Base-by-base conservation (phyloP, 2,329 filamentous ascomycete species). In the Didymella segeticola region DNA sequence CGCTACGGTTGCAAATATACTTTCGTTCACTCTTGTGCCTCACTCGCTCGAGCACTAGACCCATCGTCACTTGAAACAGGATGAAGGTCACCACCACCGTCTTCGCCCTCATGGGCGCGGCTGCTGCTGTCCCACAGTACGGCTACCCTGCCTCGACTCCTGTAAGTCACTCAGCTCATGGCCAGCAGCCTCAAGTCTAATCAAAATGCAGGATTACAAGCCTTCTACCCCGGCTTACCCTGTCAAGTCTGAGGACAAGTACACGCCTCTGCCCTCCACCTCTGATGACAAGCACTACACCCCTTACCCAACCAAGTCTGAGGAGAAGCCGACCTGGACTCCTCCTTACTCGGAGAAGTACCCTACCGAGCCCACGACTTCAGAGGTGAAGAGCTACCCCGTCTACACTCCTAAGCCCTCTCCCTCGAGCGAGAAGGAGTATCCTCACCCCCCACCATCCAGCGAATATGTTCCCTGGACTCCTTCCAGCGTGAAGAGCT, bases 1-100 rank as follows among this genome's bases (percentile, higher is more conserved):
- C 71, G 70, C 67, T 74, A 74, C 67, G 71, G 71, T 72, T 72
- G 60, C 66, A 62, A 56, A 71, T 57, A 63, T 42, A 57, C 63
- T 58, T 61, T 68, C 65, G 61, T 62, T 70, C 65, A 62, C 63
- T 55, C 56, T 33, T 46, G 52, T 57, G 57, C 55, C 57, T 61
- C 30, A 53, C 54, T 60, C 56, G 48, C 56, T 62, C 37, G 36
- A 55, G 41, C 47, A 56, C 29, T 42, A 31, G 45, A 49, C 37
- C 57, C 51, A 45, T 53, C 38, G 47, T 52, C 58, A 49, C 56
- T 39, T 43, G 37, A 61, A 53, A 19, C 58, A 71, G 47, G 43
- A 74, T 74, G 70, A 73, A 64, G 64, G 54, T 56, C 49, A 51
- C 64, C 34, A 58, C 69, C 33, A 61, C 69, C 10, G 29, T 71